Conservation (phyloP, 2,329 filamentous ascomycete species). For the Phyllosticta citrichinensis region DNA sequence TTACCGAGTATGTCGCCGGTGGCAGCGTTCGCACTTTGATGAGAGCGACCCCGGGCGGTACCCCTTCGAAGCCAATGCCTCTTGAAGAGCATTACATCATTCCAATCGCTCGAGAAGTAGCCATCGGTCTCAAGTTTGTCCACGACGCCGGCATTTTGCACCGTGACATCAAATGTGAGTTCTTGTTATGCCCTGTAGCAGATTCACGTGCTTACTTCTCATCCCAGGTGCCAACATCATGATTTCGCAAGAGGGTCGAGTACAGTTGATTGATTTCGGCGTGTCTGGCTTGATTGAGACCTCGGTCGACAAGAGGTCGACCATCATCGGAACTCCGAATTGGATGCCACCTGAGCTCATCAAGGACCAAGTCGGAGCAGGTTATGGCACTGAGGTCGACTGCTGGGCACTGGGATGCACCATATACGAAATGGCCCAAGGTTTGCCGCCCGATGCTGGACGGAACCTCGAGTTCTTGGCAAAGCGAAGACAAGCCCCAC, state of each 20-base stretch:
- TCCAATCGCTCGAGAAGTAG: constrained; percentile 53
- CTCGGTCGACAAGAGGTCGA: constrained; percentile 66
- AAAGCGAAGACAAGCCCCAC: constrained; percentile 51
- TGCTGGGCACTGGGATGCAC: constrained; percentile 82
- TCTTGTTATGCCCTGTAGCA: background rate
- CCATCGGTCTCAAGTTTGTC: constrained; percentile 50
- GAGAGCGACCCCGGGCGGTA: constrained; percentile 13
- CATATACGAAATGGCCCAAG: constrained; percentile 71
- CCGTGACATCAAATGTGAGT: constrained; percentile 51
- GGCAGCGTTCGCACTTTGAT: constrained; percentile 65
- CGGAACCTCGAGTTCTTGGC: constrained; percentile 42
- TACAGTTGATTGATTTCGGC: constrained; percentile 79
- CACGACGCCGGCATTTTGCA: constrained; percentile 58
- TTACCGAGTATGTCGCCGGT: constrained; percentile 77
- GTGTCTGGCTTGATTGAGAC: constrained; percentile 70
- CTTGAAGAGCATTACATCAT: constrained; percentile 54
- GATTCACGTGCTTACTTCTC: background rate
- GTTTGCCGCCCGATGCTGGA: constrained; percentile 47
- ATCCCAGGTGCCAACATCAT: constrained; percentile 60
- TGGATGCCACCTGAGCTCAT: constrained; percentile 73
- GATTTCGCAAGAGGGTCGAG: constrained; percentile 63
- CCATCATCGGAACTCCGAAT: constrained; percentile 71
- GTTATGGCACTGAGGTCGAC: constrained; percentile 47
- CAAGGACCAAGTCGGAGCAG: constrained; percentile 36
- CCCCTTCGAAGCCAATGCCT: constrained; percentile 26